Conservation (phyloP, 331 rosid species). For the Cucumis variabilis region DNA sequence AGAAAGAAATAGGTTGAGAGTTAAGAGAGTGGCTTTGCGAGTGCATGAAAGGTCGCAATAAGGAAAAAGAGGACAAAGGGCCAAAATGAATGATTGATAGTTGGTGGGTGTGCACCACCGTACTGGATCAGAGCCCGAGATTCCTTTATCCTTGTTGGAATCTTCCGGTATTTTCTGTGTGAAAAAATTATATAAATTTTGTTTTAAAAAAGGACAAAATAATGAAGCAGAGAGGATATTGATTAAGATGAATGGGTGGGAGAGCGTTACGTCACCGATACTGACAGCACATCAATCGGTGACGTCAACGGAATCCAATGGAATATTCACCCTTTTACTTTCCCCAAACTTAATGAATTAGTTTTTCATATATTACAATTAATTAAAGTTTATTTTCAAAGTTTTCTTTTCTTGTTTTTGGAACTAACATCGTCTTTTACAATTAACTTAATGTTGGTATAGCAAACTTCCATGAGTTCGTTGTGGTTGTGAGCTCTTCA, state of each 20-base stretch:
- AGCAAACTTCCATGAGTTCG: no score
- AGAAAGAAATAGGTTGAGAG: constrained; percentile 5
- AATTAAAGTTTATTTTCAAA: no score
- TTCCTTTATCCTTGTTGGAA: constrained; percentile 20
- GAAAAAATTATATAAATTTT: neutral
- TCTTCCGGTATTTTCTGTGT: constrained; percentile 5
- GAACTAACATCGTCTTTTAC: no score
- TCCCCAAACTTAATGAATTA: neutral
- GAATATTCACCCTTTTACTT: neutral
- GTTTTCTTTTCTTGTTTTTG: no score
- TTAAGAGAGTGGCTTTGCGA: constrained; percentile 14
- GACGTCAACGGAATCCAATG: constrained; percentile 2
- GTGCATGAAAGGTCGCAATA: constrained; percentile 22
- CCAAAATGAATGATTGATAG: neutral
- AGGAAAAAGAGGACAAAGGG: neutral
- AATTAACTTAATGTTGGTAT: no score
- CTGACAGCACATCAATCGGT: constrained; percentile 5
- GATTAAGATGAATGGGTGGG: neutral
- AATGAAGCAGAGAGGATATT: neutral
- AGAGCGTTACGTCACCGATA: constrained; percentile 24
- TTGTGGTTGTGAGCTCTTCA: no score
- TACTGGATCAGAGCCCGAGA: neutral
- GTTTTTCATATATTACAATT: no score
- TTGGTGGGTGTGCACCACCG: constrained; percentile 20
- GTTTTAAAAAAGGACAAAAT: neutral